These are phyloP conservation scores for Calophaca sinica DNA, from an alignment of 306 rosid species.

Conservation along the genomic window DNA sequence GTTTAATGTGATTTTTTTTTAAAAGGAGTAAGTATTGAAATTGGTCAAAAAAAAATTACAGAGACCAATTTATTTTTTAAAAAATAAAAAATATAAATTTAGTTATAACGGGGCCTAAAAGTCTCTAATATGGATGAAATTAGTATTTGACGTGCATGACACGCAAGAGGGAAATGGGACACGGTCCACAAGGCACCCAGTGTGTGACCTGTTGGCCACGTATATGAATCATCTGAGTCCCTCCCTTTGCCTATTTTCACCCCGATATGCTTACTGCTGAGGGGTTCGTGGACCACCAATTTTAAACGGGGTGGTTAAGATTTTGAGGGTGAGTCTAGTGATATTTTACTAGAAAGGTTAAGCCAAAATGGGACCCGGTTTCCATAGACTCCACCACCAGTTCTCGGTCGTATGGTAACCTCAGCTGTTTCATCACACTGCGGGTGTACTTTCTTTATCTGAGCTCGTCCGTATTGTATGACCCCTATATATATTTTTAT, in stretches of 20 bases:
- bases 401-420: slow-evolving; percentile 44
- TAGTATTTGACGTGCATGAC: background rate
- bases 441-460: slow-evolving; percentile 35
- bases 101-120: no score
- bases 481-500: no score
- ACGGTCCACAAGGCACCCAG: slow-evolving; percentile 34
- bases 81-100: no score
- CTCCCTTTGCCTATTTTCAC: background rate
- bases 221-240: slow-evolving; percentile 43
- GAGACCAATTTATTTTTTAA: no score
- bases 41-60: no score
- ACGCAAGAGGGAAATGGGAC: slow-evolving; percentile 44
- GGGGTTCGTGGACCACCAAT: slow-evolving; percentile 45
- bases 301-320: slow-evolving; percentile 66
- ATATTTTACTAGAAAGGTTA: slow-evolving; percentile 44
- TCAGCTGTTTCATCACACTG: slow-evolving; percentile 43
- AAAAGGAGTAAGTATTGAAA: no score
- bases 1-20: no score
- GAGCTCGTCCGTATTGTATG: slow-evolving; percentile 4
- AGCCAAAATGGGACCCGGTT: slow-evolving; percentile 52
- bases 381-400: slow-evolving; percentile 18
- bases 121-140: no score
- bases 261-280: background rate
- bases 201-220: slow-evolving; percentile 36
- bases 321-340: slow-evolving; percentile 58